Evolutionary conservation across 192 early-diverging fungal species (phyloP).

Genomic region (Umbelopsis sp.): DNA sequence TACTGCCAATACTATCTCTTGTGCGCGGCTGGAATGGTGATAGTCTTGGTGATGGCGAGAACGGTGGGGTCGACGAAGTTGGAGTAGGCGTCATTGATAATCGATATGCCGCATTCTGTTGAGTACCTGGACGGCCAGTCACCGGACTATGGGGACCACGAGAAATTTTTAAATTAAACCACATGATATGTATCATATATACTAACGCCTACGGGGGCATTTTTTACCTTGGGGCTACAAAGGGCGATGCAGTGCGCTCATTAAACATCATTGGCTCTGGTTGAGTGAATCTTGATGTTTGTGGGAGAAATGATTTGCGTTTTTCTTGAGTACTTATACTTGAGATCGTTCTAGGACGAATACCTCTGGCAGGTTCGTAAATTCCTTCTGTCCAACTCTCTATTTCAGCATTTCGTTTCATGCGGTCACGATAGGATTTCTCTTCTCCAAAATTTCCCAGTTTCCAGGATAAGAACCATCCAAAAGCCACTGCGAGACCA

Average conservation of each 20-base stretch:
- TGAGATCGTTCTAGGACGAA: conserved; percentile 6
- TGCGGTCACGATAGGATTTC: conserved; percentile 58
- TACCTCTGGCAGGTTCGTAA: conserved; percentile 46
- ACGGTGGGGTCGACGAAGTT: neutral
- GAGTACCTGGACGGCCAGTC: neutral
- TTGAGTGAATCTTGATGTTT: conserved; percentile 39
- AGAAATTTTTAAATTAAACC: neutral
- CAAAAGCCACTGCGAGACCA: conserved; percentile 74
- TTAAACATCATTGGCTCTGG: conserved; percentile 5
- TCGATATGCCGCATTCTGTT: neutral
- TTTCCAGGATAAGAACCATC: conserved; percentile 76
- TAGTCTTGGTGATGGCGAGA: conserved; percentile 2
- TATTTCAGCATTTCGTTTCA: conserved; percentile 64
- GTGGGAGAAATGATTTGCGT: conserved; percentile 32
- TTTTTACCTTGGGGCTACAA: neutral
- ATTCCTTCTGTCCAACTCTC: conserved; percentile 72
- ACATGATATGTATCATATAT: neutral
- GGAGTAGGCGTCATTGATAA: neutral
- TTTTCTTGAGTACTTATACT: conserved; percentile 14
- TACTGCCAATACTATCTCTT: conserved; percentile 3
- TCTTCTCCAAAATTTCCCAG: conserved; percentile 75
- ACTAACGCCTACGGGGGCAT: too few relatives aligned
- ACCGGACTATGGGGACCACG: neutral
- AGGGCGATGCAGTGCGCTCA: neutral
- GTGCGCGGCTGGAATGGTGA: neutral